Evolutionary conservation across 495 filamentous ascomycete genomes (phyloP), one percentile per base, ranked within the genome.

Genomic region (Aspergillus sparsus): DNA sequence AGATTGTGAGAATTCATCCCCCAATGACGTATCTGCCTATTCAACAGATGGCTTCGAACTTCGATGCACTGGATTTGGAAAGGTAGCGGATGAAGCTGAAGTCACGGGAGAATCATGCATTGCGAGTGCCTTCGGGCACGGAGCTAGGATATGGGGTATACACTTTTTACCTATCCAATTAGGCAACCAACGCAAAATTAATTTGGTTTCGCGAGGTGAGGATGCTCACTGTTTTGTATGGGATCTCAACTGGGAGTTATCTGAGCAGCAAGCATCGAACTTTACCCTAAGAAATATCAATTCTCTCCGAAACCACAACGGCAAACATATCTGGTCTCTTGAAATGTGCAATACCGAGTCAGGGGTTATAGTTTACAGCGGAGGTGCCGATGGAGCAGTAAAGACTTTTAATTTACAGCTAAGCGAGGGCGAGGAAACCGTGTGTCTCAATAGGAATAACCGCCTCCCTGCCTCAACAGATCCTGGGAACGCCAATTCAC

Each of bases 291-390:
- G 57, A 7, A 79, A 88, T 31, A 70, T 77, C 9, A 69, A 74
- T 3, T 84, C 81, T 11, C 80, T 81, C 39, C 73, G 77, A 15
- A 84, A 81, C 49, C 94, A 98, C 68, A 77, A 73, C 33, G 93
- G 94, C 33, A 98, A 97, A 70, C 90, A 97, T 66, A 86, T 97
- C n/a, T 97, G 92, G 92, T 87, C 91, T 2, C 72, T 84, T 31
- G 85, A 83, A 10, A 66, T 88, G 8, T 62, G 63, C n/a, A 62
- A 36, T 12, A 55, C 53, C 6, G 62, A 62, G 7, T 58, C 66
- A 33, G 60, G 71, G 7, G 68, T 64, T 10, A 52, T 83, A 0
- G 68, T 95, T 60, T 85, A 85, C n/a, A 93, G 89, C 42, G 94
- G 93, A 2, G 94, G 91, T n/a, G 86, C 89, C 16, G 94, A 98